phyloP scores from a whole-genome alignment of 176 grass and related monocot species.

The Alopecurus myosuroides region DNA sequence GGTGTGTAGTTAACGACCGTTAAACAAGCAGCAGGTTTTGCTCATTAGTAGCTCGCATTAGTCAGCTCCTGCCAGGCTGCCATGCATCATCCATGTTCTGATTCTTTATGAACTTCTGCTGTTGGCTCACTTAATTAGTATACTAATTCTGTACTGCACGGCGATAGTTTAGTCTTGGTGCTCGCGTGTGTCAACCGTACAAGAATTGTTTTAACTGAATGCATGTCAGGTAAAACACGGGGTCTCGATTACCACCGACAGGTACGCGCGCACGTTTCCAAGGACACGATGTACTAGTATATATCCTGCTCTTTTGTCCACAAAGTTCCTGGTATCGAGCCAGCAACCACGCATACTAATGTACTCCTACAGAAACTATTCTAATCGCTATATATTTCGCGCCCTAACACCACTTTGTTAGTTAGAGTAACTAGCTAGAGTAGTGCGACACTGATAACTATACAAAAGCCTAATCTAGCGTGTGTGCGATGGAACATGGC shows the following conservation, averaged over 20 bases:
- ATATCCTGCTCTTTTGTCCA: neutral
- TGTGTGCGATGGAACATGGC: slow-evolving; percentile 31
- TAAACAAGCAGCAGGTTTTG: too few relatives aligned
- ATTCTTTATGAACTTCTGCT: too few relatives aligned
- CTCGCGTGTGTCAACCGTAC: neutral
- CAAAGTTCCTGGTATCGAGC: neutral
- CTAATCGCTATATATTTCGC: neutral
- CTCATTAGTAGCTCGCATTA: too few relatives aligned
- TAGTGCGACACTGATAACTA: neutral
- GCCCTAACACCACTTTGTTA: neutral
- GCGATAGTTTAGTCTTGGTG: too few relatives aligned
- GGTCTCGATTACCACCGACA: slow-evolving; percentile 9
- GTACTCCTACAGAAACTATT: neutral
- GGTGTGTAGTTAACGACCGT: too few relatives aligned
- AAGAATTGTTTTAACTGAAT: neutral
- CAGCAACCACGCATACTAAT: neutral
- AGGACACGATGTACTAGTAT: neutral
- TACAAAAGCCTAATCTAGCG: neutral
- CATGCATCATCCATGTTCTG: too few relatives aligned
- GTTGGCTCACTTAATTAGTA: too few relatives aligned
- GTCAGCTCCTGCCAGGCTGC: too few relatives aligned
- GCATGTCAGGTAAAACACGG: neutral
- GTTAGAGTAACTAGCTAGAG: neutral
- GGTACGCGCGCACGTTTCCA: slow-evolving; percentile 13
- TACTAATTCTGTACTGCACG: too few relatives aligned